Evolutionary conservation across 345 rosid species (phyloP), one percentile per base, ranked within the genome.

Genomic region (Salix dunnii): DNA sequence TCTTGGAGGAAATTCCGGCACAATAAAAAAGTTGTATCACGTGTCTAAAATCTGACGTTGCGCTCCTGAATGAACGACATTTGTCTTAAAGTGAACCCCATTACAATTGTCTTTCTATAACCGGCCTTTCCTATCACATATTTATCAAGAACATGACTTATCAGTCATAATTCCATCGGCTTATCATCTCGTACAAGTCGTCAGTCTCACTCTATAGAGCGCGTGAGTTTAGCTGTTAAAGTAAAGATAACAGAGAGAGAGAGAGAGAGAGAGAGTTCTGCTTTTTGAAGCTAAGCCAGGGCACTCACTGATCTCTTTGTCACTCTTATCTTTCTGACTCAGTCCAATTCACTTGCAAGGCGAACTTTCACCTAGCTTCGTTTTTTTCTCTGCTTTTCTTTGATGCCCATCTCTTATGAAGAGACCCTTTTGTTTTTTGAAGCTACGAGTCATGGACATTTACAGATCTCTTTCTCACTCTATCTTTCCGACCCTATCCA

Each of bases 71-170:
- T 53, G 60, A 51, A 21, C 23, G 9, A 53, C 21, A 21, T 8
- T 53, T 53, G 60, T 21, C 70, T 20, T 18, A 2, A 7, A 40
- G 25, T 67, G 70, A 46, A 35, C 70, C 70, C 49, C 60, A 53
- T 21, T 33, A 2, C 4, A 42, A 27, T 38, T 0, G 2, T 49
- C 27, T 17, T 36, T 28, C 30, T 70, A 49, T 28, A 70, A 4
- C 4, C 2, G 0, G 4, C 1, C 2, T 0, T 0, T 18, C 46
- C 2, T 20, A 66, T 31, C n/a, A 33, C 8, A 31, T 66, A 7
- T 18, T 3, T 8, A 12, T 2, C 6, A 42, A 25, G 28, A n/a
- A n/a, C n/a, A 21, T 0, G 0, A 9, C 69, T 42, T 74, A 74
- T 63, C 61, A 30, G 23, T 8, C n/a, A 65, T 48, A 49, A 10